These are phyloP conservation scores for Prunus salicina DNA, from an alignment of 306 rosid species.

Conservation along the genomic window DNA sequence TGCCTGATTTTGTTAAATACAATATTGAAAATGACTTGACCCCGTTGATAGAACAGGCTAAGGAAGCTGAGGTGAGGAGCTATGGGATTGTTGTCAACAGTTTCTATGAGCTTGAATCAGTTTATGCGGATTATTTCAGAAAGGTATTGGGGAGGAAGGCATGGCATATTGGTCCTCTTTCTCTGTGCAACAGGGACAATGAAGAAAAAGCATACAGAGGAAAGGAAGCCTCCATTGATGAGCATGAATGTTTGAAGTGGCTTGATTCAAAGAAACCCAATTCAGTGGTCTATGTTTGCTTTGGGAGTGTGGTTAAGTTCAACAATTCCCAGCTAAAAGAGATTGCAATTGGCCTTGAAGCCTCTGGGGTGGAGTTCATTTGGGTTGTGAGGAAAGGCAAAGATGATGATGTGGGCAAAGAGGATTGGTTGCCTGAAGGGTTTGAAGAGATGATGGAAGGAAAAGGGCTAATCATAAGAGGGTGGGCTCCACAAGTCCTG, in stretches of 20 bases:
- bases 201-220: slow-evolving; percentile 25
- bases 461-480: slow-evolving; percentile 34
- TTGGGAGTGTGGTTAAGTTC: slow-evolving; percentile 35
- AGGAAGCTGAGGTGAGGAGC: slow-evolving; percentile 1
- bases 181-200: slow-evolving; percentile 8
- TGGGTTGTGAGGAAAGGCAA: slow-evolving; percentile 36
- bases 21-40: background rate
- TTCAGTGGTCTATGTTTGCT: slow-evolving; percentile 36
- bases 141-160: slow-evolving; percentile 24
- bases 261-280: slow-evolving; percentile 20
- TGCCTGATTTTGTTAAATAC: slow-evolving; percentile 2
- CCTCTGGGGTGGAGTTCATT: slow-evolving; percentile 29
- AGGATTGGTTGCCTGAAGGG: slow-evolving; percentile 31
- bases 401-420: background rate
- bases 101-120: slow-evolving; percentile 37
- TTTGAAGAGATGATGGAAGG: slow-evolving; percentile 36
- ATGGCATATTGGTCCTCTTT: slow-evolving; percentile 40
- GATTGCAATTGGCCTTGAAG: slow-evolving; percentile 36
- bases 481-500: slow-evolving; percentile 45
- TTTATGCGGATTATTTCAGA: slow-evolving; percentile 30
- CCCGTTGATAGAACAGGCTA: background rate
- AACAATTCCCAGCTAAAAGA: slow-evolving; percentile 26
- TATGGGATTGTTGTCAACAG: slow-evolving; percentile 30
- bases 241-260: slow-evolving; percentile 36
- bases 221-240: slow-evolving; percentile 11